Evolutionary conservation across 2,329 filamentous ascomycete genomes (phyloP), one percentile per base, ranked within the genome.

Genomic region (Drechslerella coelobrocha): DNA sequence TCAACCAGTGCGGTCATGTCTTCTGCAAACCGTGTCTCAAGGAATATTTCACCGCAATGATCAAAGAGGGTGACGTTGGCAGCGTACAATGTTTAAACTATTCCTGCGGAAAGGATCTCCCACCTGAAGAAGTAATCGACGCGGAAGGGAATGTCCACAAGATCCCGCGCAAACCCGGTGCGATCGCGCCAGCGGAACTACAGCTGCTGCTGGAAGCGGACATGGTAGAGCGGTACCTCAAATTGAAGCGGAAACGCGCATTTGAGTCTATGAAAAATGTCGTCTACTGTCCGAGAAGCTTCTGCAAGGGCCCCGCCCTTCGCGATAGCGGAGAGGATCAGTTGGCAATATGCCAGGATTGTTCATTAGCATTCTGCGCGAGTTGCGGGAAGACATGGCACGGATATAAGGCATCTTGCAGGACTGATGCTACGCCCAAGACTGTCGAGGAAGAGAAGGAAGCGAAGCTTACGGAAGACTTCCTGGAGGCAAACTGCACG

Each of bases 201-300:
- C 2, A 82, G 79, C 74, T 84, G 75, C 91, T 93, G 47, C 88
- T 93, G 0, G 82, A 86, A 1, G 84, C 88, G 66, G 86, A 89
- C 14, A 84, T 84, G 31, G 91, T 97, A 1, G 88, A 90, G 76
- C 88, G 94, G 61, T 99, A 95, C 78, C 90, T 96, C 2, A 87
- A 87, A 37, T 83, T 97, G 71, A 97, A 94, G 80, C 90, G 96
- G 76, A 97, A 97, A 81, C 90, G 89, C 73, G 89, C 91, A 78
- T 85, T 97, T 1, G 94, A 97, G 78, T 88, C 91, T 0, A 92
- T 97, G 79, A 95, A 92, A 76, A 89, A 88, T 66, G 97, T 92
- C 0, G 85, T 97, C 31, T 97, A 96, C 78, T 99, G 94, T 76
- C 94, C 94, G 0, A 86, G 94, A 7, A 84, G 87, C 61, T 97